phyloP scores from a whole-genome alignment of 768 basidiomycete genomes.

The Psilocybe cyanescens region DNA sequence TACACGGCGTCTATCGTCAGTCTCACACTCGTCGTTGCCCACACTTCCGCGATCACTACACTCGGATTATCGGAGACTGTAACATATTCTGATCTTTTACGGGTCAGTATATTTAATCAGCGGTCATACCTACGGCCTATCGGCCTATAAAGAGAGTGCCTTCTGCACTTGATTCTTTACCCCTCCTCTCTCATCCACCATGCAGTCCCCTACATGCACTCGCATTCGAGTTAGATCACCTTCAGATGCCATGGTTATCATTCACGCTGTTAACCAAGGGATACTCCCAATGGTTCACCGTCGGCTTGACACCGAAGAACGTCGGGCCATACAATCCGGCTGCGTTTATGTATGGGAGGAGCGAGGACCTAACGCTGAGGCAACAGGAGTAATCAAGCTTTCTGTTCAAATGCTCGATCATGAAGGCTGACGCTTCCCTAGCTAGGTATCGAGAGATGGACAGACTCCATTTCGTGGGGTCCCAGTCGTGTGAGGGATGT shows the following conservation, averaged over 20 bases:
- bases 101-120: no score
- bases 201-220: slow-evolving; percentile 74
- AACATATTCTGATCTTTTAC: no score
- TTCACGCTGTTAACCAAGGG: slow-evolving; percentile 67
- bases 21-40: no score
- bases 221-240: slow-evolving; percentile 65
- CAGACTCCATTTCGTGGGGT: slow-evolving; percentile 80
- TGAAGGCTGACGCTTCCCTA: slow-evolving; percentile 28
- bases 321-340: slow-evolving; percentile 70
- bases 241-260: slow-evolving; percentile 72
- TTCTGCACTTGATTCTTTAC: background rate
- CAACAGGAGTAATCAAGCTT: slow-evolving; percentile 54
- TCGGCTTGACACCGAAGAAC: slow-evolving; percentile 77
- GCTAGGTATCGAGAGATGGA: slow-evolving; percentile 84
- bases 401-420: slow-evolving; percentile 2
- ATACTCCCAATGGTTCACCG: slow-evolving; percentile 69
- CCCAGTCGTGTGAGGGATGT: slow-evolving; percentile 80
- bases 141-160: background rate
- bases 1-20: no score
- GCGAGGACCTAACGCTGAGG: slow-evolving; percentile 66
- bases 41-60: no score
- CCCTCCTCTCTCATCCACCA: slow-evolving; percentile 21
- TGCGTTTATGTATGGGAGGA: slow-evolving; percentile 88
- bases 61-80: no score
- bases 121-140: background rate